A percentile compares a stretch with the other conserved stretches of the same genome.
Conservation (phyloP, 352 stramenopile genomes). For the Phytophthora foliorum region DNA sequence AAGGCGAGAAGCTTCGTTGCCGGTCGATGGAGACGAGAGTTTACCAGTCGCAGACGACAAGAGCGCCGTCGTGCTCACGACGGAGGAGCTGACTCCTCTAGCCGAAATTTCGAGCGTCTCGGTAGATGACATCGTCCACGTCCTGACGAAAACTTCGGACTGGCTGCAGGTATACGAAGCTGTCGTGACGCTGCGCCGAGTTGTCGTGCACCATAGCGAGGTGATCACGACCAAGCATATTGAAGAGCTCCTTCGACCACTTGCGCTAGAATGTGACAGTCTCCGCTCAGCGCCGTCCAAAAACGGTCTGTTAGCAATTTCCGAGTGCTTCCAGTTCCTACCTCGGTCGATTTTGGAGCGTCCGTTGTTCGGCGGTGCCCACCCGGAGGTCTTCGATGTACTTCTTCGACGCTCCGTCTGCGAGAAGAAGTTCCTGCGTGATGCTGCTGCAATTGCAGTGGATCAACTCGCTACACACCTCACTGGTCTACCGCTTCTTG, state of each 20-base stretch:
- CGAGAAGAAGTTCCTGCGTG: conserved; percentile 80
- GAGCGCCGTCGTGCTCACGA: conserved; percentile 48
- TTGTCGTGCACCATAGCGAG: conserved; percentile 59
- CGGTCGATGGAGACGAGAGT: conserved; percentile 3
- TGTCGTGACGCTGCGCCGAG: conserved; percentile 57
- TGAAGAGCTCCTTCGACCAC: conserved; percentile 35
- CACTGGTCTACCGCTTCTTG: conserved; percentile 54
- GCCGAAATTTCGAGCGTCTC: conserved; percentile 24
- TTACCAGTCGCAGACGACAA: conserved; percentile 48
- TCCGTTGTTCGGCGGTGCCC: conserved; percentile 29
- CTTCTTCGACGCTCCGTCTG: conserved; percentile 71
- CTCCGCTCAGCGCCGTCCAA: conserved; percentile 76
- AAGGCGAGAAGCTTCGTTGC: conserved; percentile 22
- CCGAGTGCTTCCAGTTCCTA: conserved; percentile 70
- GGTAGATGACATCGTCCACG: conserved; percentile 36
- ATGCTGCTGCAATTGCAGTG: conserved; percentile 55
- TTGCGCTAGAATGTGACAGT: conserved; percentile 65
- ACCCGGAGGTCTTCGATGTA: conserved; percentile 53
- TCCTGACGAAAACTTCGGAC: conserved; percentile 43
- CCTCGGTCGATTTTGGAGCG: conserved; percentile 23
- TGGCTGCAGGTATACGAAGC: conserved; percentile 78
- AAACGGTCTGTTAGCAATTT: conserved; percentile 69
- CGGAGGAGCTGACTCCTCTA: conserved; percentile 49
- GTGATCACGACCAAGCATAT: conserved; percentile 39
- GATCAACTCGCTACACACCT: conserved; percentile 52